Evolutionary conservation across 805 yeast species (phyloP), one percentile per base, ranked within the genome.

Genomic region (Grigorovia humatica): DNA sequence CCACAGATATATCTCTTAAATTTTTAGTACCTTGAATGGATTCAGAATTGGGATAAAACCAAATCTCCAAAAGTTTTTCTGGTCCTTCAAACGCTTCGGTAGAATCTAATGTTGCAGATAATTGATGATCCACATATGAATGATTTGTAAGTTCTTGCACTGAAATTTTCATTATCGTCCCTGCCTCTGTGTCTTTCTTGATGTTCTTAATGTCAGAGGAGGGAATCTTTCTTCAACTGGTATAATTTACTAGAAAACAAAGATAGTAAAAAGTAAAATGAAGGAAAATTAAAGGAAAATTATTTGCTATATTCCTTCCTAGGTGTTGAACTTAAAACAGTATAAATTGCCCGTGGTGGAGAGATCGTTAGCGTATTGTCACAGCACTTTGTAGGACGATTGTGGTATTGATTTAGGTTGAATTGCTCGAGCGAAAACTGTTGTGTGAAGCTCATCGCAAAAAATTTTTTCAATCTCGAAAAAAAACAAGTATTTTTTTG

Each of bases 1-100:
- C 71, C 47, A 83, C 74, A 0, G 88, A 81, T 52, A 91, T 80
- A 12, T 76, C 69, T 57, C 95, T 72, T 52, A 85, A 75, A 38
- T 79, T 88, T n/a, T 38, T 44, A 9, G 61, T 55, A 15, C 61
- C 69, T 62, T 12, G 72, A 66, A 29, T 59, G 35, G n/a, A 67
- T 57, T 27, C 63, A 53, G 43, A 71, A 72, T 47, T 67, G 12
- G 83, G 77, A 59, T 82, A 81, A 65, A 89, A 82, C 96, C 96
- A 90, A 53, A 91, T 74, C 66, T 91, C 96, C 44, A 93, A 74
- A 52, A 91, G 74, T 69, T 91, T 93, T 69, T 91, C 98, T 35
- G 99, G 98, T 7, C 99, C 98, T 73, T 91, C 98, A 65, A 91
- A 91, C 2, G 97, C 96, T 63, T 81, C 85, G 13, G 95, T 76